Evolutionary conservation across 208 protist genomes (phyloP), one percentile per base, ranked within the genome.

Genomic region (Borovskyia barvae): DNA sequence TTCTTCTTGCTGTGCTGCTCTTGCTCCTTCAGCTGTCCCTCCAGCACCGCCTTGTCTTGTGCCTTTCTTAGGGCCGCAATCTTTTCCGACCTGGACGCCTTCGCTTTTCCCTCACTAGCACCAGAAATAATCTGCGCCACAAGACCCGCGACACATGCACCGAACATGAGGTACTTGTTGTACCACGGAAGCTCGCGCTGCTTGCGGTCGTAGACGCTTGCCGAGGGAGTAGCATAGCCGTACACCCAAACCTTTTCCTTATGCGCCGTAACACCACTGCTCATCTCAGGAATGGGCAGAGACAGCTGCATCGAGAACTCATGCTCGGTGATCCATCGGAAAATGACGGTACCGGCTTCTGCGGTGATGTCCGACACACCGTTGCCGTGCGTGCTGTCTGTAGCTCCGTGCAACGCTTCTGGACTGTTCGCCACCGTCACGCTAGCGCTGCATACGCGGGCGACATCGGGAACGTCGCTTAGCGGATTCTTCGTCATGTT

Each of bases 291-390:
- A 1, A 46, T 33, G 9, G 64, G 62, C 25, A 87, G 8, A 5
- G 20, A 58, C 19, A 87, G 33, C 14, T 53, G 19, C 6, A 73
- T 50, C n/a, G 77, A 66, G 52, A 87, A 87, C 66, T 91, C 84
- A 50, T 86, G 80, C 37, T 91, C 84, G 6, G 70, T 81, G 49
- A 91, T 73, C 48, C 84, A 75, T 33, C 53, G 68, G 19, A 91
- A 58, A 15, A 70, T 65, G 39, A 81, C 73, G 36, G 41, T 57
- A 9, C 82, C 82, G 5, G 66, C 51, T 24, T 3, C 2, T 7
- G 19, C 35, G 0, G 54, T 53, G 12, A 35, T 39, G 5, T 54
- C 37, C 15, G 35, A 12, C n/a, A 49, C 26, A 4, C 7, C 37
- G 17, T 43, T 57, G 1, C 0, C 46, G 24, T 20, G 45, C 33